Evolutionary conservation across 2,329 filamentous ascomycete genomes (phyloP).

Genomic region (Aureobasidium pullulans): DNA sequence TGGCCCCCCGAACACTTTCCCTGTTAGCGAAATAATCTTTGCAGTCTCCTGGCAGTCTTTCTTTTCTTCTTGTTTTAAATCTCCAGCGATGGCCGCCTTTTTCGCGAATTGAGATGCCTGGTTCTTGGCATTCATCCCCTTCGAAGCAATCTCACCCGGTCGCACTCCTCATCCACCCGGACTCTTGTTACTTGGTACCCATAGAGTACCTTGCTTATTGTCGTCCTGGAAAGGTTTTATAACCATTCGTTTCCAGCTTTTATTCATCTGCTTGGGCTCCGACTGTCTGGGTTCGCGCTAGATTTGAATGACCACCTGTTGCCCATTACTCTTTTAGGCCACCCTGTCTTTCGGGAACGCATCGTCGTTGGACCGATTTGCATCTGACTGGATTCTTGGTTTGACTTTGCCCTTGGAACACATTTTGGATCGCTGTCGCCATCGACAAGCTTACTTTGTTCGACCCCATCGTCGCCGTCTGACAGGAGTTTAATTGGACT

Average conservation of each 20-base stretch:
- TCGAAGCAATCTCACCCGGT: neutral
- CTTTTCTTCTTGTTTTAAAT: neutral
- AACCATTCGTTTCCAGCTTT: neutral
- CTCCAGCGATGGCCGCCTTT: constrained; percentile 1
- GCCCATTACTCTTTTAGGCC: neutral
- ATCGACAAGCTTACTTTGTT: neutral
- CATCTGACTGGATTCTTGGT: neutral
- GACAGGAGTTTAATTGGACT: neutral
- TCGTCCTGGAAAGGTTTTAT: neutral
- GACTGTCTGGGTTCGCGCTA: neutral
- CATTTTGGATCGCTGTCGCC: neutral
- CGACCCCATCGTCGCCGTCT: neutral
- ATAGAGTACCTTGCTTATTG: constrained; percentile 1
- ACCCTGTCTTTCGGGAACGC: neutral
- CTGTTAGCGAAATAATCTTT: constrained; percentile 2
- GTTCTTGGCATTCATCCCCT: neutral
- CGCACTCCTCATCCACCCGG: neutral
- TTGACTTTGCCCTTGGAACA: neutral
- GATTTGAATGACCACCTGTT: neutral
- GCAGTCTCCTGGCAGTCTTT: neutral
- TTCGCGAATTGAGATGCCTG: neutral
- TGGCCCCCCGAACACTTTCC: neutral
- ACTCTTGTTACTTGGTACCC: neutral
- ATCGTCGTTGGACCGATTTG: neutral
- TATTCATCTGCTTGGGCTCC: neutral